These are phyloP conservation scores for Magnaporthiopsis rhizophila DNA, from an alignment of 2,329 filamentous ascomycete species.

Conservation along the genomic window DNA sequence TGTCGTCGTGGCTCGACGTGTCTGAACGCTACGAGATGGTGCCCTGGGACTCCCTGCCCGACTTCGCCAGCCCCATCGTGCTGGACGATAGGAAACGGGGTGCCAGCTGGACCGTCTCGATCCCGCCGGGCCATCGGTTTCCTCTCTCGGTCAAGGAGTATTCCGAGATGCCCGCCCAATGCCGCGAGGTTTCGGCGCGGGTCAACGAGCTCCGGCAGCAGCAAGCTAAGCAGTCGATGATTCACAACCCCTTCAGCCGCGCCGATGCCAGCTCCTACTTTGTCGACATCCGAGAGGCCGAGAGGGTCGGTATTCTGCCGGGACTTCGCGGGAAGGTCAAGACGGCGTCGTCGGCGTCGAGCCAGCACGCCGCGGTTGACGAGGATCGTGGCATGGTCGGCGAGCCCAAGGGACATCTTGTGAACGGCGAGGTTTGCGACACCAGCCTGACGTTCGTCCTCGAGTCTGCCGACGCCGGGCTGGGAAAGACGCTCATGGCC, in stretches of 20 bases:
- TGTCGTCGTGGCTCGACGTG: not conserved
- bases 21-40: slow-evolving; percentile 57
- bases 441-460: slow-evolving; percentile 70
- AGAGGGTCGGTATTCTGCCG: slow-evolving; percentile 55
- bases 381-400: slow-evolving; percentile 34
- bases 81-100: slow-evolving; percentile 57
- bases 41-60: slow-evolving; percentile 55
- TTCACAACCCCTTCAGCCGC: not conserved
- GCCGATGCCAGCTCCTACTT: slow-evolving; percentile 52
- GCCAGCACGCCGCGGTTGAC: not conserved
- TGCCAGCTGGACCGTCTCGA: slow-evolving; percentile 73
- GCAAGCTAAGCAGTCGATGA: slow-evolving; percentile 27
- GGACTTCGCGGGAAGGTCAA: slow-evolving; percentile 13
- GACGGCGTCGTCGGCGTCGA: not conserved
- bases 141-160: slow-evolving; percentile 62
- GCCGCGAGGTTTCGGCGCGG: slow-evolving; percentile 54
- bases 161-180: slow-evolving; percentile 58
- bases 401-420: slow-evolving; percentile 32
- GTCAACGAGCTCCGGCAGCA: slow-evolving; percentile 43
- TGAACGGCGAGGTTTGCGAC: slow-evolving; percentile 52
- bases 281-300: slow-evolving; percentile 66
- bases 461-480: slow-evolving; percentile 64
- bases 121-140: slow-evolving; percentile 59
- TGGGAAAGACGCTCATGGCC: slow-evolving; percentile 69
- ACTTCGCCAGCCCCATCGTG: slow-evolving; percentile 65